phyloP scores from a whole-genome alignment of 2,329 filamentous ascomycete genomes.

The Thelonectria discophora region DNA sequence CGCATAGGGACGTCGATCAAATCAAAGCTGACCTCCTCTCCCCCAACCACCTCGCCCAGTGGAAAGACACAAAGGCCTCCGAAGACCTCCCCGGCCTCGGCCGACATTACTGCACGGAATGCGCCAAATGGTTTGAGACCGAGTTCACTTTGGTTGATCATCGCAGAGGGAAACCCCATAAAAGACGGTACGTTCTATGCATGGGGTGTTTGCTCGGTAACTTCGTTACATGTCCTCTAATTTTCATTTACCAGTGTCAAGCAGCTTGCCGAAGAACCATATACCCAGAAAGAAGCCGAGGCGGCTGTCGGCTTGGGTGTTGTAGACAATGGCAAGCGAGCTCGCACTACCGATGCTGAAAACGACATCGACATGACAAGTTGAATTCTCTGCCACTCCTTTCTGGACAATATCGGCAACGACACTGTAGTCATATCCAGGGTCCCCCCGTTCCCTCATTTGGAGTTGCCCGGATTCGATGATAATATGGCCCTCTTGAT shows the following conservation, averaged over 20 bases:
- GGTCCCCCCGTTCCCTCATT: background rate
- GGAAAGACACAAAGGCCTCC: slow-evolving; percentile 78
- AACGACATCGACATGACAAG: slow-evolving; percentile 48
- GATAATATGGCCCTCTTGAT: background rate
- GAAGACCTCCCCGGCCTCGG: slow-evolving; percentile 92
- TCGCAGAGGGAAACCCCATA: slow-evolving; percentile 89
- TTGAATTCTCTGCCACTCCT: slow-evolving; percentile 31
- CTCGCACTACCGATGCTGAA: slow-evolving; percentile 28
- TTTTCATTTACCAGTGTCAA: slow-evolving; percentile 68
- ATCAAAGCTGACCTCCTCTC: slow-evolving; percentile 83
- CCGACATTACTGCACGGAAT: slow-evolving; percentile 87
- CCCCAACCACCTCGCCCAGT: slow-evolving; percentile 80
- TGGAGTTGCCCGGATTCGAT: background rate
- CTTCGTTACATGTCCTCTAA: slow-evolving; percentile 32
- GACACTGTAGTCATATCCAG: background rate
- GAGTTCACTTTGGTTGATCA: slow-evolving; percentile 80
- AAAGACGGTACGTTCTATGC: slow-evolving; percentile 68
- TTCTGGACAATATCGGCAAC: slow-evolving; percentile 15
- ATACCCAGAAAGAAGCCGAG: slow-evolving; percentile 86
- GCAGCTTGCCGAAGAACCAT: slow-evolving; percentile 82
- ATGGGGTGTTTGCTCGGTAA: slow-evolving; percentile 17
- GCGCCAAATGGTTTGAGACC: slow-evolving; percentile 95
- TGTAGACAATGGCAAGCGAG: slow-evolving; percentile 64
- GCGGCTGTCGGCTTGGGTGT: slow-evolving; percentile 76
- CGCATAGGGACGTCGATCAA: slow-evolving; percentile 87